Evolutionary conservation across 2,329 filamentous ascomycete genomes (phyloP), one percentile per base, ranked within the genome.

Genomic region (Xylariales sp.): DNA sequence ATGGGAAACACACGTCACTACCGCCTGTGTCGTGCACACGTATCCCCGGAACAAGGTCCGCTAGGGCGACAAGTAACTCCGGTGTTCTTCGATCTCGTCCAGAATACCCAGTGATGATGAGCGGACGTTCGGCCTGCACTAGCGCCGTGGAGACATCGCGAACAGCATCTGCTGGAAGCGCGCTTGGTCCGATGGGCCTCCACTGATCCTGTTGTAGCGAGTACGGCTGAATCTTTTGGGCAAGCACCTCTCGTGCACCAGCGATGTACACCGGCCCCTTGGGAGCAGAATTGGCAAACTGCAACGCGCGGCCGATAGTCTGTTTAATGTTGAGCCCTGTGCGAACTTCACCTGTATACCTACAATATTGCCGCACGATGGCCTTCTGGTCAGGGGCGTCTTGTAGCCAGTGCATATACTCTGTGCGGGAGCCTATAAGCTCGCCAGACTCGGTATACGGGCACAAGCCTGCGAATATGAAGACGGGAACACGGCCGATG

Each of bases 401-500:
- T 74, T 93, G 91, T 36, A 93, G 90, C 90, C 90, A 93, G 74
- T 93, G 91, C 72, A 93, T 93, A 74, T 92, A 93, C 77, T 93
- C 91, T 0, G 91, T 93, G 64, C 91, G 81, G 1, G 86, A 89
- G 1, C 91, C 91, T 5, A 88, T 83, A 78, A 90, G 86, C 78
- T 93, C 91, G 5, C 91, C 91, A 72, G 93, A 90, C 59, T 91
- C 86, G 0, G 91, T 93, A 75, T 86, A 91, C 0, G 91, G 91
- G 10, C 87, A 91, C n/a, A 93, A 80, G 2, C 91, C 91, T 1
- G 91, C 91, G 71, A 93, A 93, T 67, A 93, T 91, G 52, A 93
- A 80, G 6, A 93, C 87, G 0, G 91, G 91, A 0, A 87, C 89
- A 65, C 91, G 86, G 3, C 91, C 91, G 71, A 87, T 88, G 1